Conservation (phyloP, 2,329 filamentous ascomycete genomes). For the Colletotrichum zoysiae region DNA sequence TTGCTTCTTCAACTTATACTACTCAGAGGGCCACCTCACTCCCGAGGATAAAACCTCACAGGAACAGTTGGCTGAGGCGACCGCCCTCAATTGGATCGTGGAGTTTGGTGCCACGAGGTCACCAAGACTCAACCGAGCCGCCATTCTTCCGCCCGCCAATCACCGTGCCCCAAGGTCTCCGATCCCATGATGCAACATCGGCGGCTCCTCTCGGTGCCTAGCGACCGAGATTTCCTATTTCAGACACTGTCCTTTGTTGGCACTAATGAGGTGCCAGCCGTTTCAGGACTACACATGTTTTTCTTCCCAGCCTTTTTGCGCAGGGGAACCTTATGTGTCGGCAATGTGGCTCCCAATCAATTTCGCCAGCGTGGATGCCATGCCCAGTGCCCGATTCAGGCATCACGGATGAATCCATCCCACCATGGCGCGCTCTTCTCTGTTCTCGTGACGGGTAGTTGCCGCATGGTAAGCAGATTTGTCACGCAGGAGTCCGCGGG, state of each 20-base stretch:
- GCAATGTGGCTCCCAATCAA: slow-evolving; percentile 26
- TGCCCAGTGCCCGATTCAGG: slow-evolving; percentile 31
- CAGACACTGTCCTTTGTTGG: slow-evolving; percentile 20
- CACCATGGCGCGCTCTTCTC: slow-evolving; percentile 12
- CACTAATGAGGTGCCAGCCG: slow-evolving; percentile 6
- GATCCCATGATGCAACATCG: slow-evolving; percentile 28
- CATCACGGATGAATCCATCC: slow-evolving; percentile 36
- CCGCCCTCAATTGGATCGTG: too few species aligned
- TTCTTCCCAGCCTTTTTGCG: background rate
- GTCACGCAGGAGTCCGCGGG: background rate
- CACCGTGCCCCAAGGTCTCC: slow-evolving; percentile 4
- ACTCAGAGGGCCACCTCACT: background rate
- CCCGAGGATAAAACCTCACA: background rate
- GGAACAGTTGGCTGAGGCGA: background rate
- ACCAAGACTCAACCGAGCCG: slow-evolving; percentile 1
- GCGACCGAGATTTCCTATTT: slow-evolving; percentile 40
- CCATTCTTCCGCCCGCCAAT: slow-evolving; percentile 17
- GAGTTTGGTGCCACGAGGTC: background rate
- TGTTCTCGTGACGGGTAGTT: slow-evolving; percentile 30
- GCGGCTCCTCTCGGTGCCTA: slow-evolving; percentile 31
- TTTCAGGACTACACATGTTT: slow-evolving; percentile 20
- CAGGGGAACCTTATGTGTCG: background rate
- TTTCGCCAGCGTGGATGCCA: background rate
- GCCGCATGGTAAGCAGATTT: background rate
- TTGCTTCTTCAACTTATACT: background rate